Percentiles rank a stretch among this genome's conserved stretches.
These are phyloP conservation scores for Limnanthes douglasii DNA, from an alignment of 345 rosid species.

Conservation along the genomic window DNA sequence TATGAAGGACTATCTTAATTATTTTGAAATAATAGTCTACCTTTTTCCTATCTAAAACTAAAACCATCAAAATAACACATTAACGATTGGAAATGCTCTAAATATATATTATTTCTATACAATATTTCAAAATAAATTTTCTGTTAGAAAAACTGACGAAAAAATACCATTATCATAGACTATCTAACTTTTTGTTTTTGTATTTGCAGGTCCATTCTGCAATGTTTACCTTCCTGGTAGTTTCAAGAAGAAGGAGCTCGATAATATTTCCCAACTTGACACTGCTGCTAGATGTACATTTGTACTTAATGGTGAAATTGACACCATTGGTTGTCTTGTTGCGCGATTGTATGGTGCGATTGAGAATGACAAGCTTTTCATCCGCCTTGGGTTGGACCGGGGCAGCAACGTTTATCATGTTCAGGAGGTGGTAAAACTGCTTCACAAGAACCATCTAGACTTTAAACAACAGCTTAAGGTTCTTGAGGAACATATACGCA, in stretches of 20 bases:
- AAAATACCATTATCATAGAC: too few species aligned
- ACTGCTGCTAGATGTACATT: constrained; percentile 47
- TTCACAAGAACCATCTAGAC: constrained; percentile 28
- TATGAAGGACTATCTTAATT: too few species aligned
- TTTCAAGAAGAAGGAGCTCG: constrained; percentile 38
- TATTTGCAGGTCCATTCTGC: too few species aligned
- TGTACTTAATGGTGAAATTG: constrained; percentile 33
- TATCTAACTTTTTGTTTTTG: too few species aligned
- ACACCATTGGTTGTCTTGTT: constrained; percentile 46
- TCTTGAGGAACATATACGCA: constrained; percentile 53
- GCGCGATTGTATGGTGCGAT: constrained; percentile 26
- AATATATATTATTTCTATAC: too few species aligned
- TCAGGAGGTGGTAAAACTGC: constrained; percentile 32
- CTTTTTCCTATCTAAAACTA: too few species aligned
- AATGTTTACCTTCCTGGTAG: constrained; percentile 21
- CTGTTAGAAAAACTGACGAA: too few species aligned
- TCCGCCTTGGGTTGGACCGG: constrained; percentile 39
- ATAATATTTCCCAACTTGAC: constrained; percentile 41
- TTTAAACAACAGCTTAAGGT: constrained; percentile 26
- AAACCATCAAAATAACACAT: too few species aligned
- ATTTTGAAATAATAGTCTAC: too few species aligned
- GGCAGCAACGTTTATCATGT: constrained; percentile 30
- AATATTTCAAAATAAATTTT: too few species aligned
- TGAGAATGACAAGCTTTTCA: constrained; percentile 30
- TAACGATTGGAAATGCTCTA: too few species aligned